phyloP scores from a whole-genome alignment of 352 stramenopile species.

The Pythium insidiosum region DNA sequence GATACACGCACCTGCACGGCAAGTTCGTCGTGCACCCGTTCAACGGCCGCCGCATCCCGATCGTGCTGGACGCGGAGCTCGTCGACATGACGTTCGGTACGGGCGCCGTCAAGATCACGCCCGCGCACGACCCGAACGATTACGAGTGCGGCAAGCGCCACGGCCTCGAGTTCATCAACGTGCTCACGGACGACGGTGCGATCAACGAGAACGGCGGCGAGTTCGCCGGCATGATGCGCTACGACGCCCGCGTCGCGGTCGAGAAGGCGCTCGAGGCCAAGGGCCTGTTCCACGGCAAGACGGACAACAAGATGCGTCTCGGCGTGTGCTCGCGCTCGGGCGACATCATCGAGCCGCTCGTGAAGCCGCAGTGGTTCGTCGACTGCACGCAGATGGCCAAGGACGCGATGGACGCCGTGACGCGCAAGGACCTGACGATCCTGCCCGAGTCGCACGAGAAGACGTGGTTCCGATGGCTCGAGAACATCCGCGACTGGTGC shows the following conservation, averaged over 20 bases:
- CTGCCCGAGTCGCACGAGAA: constrained; percentile 88
- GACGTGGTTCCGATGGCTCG: constrained; percentile 96
- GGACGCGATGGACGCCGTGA: constrained; percentile 75
- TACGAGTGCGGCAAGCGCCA: constrained; percentile 97
- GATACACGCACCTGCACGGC: constrained; percentile 98
- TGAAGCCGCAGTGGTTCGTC: constrained; percentile 99
- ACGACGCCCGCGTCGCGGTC: constrained; percentile 80
- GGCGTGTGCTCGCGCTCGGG: constrained; percentile 96
- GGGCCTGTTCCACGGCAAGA: constrained; percentile 95
- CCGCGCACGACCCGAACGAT: constrained; percentile 98
- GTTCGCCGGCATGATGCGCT: constrained; percentile 85
- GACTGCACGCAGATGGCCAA: constrained; percentile 85
- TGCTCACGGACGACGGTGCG: constrained; percentile 94
- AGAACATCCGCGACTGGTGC: constrained; percentile 99
- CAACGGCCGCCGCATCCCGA: constrained; percentile 94
- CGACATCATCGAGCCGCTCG: constrained; percentile 98
- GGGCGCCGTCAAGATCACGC: constrained; percentile 98
- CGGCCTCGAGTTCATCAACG: constrained; percentile 96
- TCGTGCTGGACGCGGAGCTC: constrained; percentile 93
- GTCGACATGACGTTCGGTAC: constrained; percentile 99
- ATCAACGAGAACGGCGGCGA: constrained; percentile 93
- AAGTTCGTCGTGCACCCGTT: constrained; percentile 98
- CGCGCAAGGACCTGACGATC: constrained; percentile 77
- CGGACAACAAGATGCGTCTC: constrained; percentile 98
- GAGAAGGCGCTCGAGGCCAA: constrained; percentile 92